Base-by-base conservation (phyloP, 2,329 filamentous ascomycete species). In the Polychaeton citri region DNA sequence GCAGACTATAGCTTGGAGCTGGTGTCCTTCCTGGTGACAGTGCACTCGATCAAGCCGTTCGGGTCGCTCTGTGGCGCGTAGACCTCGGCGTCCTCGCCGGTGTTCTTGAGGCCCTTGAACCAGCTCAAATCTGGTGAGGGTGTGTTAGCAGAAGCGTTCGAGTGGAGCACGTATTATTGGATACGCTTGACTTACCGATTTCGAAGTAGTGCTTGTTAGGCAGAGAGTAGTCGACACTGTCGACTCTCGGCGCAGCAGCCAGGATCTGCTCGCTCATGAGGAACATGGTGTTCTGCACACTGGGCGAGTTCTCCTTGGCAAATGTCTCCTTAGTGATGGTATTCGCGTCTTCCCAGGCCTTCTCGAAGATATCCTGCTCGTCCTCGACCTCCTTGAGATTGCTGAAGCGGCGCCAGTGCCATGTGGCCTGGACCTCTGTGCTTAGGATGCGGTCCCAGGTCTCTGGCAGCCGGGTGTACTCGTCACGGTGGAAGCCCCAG, bases 181-280 rank as follows among this genome's bases (percentile, higher is more conserved):
- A 37, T 6, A 8, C 13, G 8, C 5, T 28, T 12, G 38, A 68
- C 79, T 64, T 65, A 85, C 77, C 81, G 60, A 96, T 79, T 63
- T 96, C 88, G 55, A 96, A 96, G 66, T 95, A 96, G 64, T 98
- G 90, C 68, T 95, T 96, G 69, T 98, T 98, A 8, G 90, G 90
- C 52, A 98, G 69, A 6, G 79, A 70, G 58, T 95, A 96, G 50
- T 80, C 74, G 30, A 90, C 83, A 16, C 71, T 68, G 31, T 79
- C 73, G 16, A 86, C 72, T 44, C 78, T 68, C 10, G 85, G 80
- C 17, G 78, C 81, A 16, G 69, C 74, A 6, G 73, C 79, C 36
- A 98, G 68, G 47, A 98, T 94, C 59, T 79, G 68, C 59, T 88
- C 81, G 50, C 74, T 78, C 88, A 98, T 98, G 69, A 95, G 92